A percentile compares a stretch with the other conserved stretches of the same genome.
Conservation (phyloP, 805 yeast species). For the Phaffomyces thermotolerans region DNA sequence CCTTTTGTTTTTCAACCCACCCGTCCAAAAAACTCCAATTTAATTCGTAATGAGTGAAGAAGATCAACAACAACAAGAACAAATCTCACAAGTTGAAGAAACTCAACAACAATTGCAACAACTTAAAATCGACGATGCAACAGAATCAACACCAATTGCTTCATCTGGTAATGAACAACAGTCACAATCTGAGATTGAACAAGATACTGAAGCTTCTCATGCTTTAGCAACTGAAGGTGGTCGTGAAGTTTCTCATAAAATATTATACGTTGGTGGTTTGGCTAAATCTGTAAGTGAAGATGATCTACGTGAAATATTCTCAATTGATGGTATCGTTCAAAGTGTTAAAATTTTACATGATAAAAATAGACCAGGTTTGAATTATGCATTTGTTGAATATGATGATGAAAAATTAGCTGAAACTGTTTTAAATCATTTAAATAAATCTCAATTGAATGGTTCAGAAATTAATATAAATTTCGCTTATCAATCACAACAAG, state of each 20-base stretch:
- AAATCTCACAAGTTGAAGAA: background rate
- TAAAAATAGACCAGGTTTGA: slow-evolving; percentile 63
- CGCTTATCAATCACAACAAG: slow-evolving; percentile 79
- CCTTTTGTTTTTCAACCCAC: too few relatives aligned
- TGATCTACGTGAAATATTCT: slow-evolving; percentile 51
- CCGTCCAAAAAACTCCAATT: background rate
- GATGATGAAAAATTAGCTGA: slow-evolving; percentile 50
- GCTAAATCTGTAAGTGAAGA: slow-evolving; percentile 61
- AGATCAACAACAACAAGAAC: background rate
- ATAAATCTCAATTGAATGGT: slow-evolving; percentile 50
- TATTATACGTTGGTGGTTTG: slow-evolving; percentile 71
- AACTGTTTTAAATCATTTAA: slow-evolving; percentile 51
- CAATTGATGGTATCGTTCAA: slow-evolving; percentile 52
- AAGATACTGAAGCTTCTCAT: slow-evolving; percentile 32
- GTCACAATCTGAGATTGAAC: background rate
- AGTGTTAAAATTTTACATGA: slow-evolving; percentile 68
- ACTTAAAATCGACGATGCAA: background rate
- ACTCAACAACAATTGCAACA: background rate
- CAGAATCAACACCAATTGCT: background rate
- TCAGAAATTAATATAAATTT: slow-evolving; percentile 61
- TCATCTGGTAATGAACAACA: slow-evolving; percentile 3
- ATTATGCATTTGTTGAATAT: slow-evolving; percentile 81
- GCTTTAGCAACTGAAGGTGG: slow-evolving; percentile 80
- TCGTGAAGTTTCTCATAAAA: slow-evolving; percentile 65
- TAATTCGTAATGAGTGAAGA: background rate